Conservation (phyloP, 192 early-diverging fungal species). For the Podila horticola region DNA sequence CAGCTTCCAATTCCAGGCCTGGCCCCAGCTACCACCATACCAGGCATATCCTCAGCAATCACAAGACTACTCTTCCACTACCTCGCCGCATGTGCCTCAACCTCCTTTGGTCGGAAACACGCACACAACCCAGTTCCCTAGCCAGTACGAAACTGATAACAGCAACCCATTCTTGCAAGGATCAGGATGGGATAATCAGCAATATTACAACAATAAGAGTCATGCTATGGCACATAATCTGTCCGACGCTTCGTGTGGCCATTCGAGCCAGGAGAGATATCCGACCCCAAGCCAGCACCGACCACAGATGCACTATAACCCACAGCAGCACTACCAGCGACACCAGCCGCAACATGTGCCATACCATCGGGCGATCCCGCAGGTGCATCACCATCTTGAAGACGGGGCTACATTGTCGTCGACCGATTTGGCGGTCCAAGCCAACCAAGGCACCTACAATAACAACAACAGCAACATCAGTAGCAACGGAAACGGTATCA, state of each 20-base stretch:
- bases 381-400: neutral
- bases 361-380: neutral
- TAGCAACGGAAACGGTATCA: no score
- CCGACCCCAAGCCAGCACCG: no score
- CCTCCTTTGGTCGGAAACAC: neutral
- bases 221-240: no score
- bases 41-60: neutral
- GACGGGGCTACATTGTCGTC: no score
- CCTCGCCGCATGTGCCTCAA: no score
- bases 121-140: neutral
- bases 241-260: no score
- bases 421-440: no score
- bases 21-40: neutral
- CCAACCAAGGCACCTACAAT: no score
- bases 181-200: neutral
- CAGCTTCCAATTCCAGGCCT: conserved; percentile 5
- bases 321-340: neutral
- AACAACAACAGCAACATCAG: no score
- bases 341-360: neutral
- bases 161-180: neutral
- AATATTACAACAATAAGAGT: neutral
- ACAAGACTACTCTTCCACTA: neutral
- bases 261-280: no score
- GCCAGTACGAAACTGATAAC: neutral
- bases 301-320: neutral